phyloP scores from a whole-genome alignment of 805 yeast species.

The Saturnispora saitoi region DNA sequence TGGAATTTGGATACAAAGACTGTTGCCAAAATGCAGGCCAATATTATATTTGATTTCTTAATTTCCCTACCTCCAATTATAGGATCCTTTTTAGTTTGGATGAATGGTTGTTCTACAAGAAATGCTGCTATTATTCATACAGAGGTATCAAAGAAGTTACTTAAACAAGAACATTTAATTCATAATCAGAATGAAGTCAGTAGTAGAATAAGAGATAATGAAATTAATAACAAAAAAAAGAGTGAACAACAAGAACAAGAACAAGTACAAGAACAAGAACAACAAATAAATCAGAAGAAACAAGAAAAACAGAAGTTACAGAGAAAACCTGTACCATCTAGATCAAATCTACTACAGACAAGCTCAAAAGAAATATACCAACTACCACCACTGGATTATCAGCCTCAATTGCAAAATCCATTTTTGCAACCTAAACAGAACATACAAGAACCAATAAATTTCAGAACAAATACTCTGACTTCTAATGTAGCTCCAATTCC shows the following conservation, averaged over 20 bases:
- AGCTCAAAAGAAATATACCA: not conserved
- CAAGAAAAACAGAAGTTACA: not conserved
- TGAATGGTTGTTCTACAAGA: constrained; percentile 79
- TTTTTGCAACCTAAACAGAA: not conserved
- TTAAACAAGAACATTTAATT: constrained; percentile 12
- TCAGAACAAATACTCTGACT: not conserved
- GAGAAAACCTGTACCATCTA: not conserved
- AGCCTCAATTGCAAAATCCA: constrained; percentile 3
- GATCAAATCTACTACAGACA: no score
- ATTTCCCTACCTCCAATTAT: constrained; percentile 73
- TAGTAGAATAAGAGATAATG: not conserved
- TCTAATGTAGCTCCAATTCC: not conserved
- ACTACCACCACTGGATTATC: not conserved
- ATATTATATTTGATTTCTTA: constrained; percentile 64
- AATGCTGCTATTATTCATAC: constrained; percentile 77
- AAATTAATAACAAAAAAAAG: not conserved
- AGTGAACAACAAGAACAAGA: not conserved
- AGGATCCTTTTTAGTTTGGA: constrained; percentile 72
- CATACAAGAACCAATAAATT: not conserved
- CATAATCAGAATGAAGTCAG: not conserved
- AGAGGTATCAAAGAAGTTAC: constrained; percentile 15
- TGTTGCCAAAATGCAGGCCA: constrained; percentile 64
- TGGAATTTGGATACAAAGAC: constrained; percentile 50
- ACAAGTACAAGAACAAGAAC: not conserved
- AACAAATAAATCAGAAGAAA: no score